Base-by-base conservation (phyloP, 2,329 filamentous ascomycete species). In the Capronia epimyces region DNA sequence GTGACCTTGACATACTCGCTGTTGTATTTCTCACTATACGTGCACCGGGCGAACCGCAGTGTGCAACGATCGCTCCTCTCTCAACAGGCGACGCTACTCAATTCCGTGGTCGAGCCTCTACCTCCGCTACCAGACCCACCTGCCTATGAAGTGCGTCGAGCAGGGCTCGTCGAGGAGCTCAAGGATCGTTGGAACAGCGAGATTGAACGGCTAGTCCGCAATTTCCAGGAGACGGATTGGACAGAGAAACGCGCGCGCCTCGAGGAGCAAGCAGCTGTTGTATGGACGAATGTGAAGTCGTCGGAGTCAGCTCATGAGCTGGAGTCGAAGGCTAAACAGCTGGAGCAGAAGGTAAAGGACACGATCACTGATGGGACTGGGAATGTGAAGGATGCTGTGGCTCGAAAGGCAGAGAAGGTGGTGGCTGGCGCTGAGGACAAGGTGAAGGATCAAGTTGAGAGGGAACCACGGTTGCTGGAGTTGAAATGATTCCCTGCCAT, bases 161-260 rank as follows among this genome's bases (percentile, higher is more conserved):
- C 76, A 22, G 75, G 75, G 42, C 71, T 86, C 43, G 65, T 82
- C 47, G 85, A 89, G 64, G 73, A 80, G 29, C 75, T 83, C 61
- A 91, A 91, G 72, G 83, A 87, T 63, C 75, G 80, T 53, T 91
- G 87, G 87, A 91, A 93, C 67, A 69, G 77, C 44, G 86, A 91
- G 68, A 69, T 91, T 29, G 78, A 84, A 66, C 74, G 75, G 54
- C 76, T 83, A 45, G 83, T 86, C 49, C 75, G 74, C 52, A 84
- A 80, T 76, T 78, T 81, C 50, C 81, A 89, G 68, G 75, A 70
- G 27, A 81, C 78, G 54, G 79, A 86, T 66, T 88, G 83, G 84
- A 43, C 48, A 8, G 41, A 41, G 37, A 51, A 56, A 37, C 49
- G 55, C 15, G 47, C 53, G 32, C 22, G 44, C 12, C 53, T 49